Percentiles rank a stretch among this genome's conserved stretches.
phyloP scores from a whole-genome alignment of 2,329 filamentous ascomycete species.

The Curvularia sp. region DNA sequence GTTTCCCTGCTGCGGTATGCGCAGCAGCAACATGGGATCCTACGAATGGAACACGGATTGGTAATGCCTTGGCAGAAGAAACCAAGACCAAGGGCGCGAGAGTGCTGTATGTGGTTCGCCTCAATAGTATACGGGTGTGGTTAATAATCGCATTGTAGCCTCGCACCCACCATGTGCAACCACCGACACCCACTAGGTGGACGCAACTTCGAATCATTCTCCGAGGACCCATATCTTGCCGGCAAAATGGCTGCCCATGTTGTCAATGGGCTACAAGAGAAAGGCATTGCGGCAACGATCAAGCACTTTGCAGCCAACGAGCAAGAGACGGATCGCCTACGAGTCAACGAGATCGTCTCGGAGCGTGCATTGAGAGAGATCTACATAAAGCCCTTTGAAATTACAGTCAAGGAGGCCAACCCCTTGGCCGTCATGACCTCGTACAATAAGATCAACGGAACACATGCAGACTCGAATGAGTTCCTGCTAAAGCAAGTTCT shows the following conservation, averaged over 20 bases:
- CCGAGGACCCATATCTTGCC: constrained; percentile 72
- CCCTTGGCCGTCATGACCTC: constrained; percentile 75
- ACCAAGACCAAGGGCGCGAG: constrained; percentile 75
- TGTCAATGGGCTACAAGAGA: constrained; percentile 67
- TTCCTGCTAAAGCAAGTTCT: constrained; percentile 71
- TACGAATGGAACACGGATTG: constrained; percentile 61
- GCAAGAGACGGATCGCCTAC: constrained; percentile 75
- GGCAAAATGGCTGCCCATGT: constrained; percentile 71
- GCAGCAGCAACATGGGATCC: constrained; percentile 75
- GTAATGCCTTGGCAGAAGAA: constrained; percentile 73
- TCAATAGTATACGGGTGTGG: no score
- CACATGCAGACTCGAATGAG: constrained; percentile 70
- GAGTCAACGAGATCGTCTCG: constrained; percentile 57
- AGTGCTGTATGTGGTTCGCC: constrained; percentile 59
- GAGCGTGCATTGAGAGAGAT: constrained; percentile 66
- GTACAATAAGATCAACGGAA: constrained; percentile 76
- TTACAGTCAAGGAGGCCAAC: constrained; percentile 73
- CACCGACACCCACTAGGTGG: constrained; percentile 81
- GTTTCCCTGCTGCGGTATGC: constrained; percentile 78
- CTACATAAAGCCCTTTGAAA: constrained; percentile 68
- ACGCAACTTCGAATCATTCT: constrained; percentile 78
- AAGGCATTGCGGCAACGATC: constrained; percentile 72
- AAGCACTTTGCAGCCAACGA: constrained; percentile 76
- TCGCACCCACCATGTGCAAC: constrained; percentile 80
- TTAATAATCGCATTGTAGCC: constrained; percentile 34